These are phyloP conservation scores for Nakaseomyces uthaithaninus DNA, from an alignment of 1,139 yeast genomes.

Conservation along the genomic window DNA sequence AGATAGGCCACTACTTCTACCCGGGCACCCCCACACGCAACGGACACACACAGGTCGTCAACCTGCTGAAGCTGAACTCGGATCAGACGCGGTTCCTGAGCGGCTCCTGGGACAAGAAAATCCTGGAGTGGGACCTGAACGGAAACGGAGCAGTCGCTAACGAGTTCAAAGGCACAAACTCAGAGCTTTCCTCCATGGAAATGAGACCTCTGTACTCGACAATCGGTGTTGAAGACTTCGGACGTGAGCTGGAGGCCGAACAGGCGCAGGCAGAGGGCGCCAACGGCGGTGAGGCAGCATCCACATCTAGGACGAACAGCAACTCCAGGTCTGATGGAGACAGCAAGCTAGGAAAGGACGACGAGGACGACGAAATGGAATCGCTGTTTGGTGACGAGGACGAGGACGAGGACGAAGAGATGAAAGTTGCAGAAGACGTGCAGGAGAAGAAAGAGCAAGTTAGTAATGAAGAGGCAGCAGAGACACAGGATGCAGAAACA, in stretches of 20 bases:
- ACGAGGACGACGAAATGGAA: constrained; percentile 60
- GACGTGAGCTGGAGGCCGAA: constrained; percentile 14
- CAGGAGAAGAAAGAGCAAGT: neutral
- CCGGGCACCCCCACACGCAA: constrained; percentile 29
- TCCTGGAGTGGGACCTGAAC: constrained; percentile 81
- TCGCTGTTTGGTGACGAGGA: constrained; percentile 79
- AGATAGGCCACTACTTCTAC: constrained; percentile 62
- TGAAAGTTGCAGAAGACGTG: constrained; percentile 4
- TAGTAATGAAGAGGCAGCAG: neutral
- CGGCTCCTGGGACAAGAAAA: constrained; percentile 85
- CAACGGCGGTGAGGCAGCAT: constrained; percentile 13
- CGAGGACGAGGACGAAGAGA: constrained; percentile 37
- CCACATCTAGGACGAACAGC: neutral
- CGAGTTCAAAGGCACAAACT: constrained; percentile 48
- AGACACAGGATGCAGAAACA: constrained; percentile 9
- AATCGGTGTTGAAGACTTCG: constrained; percentile 27
- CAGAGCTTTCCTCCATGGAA: constrained; percentile 73
- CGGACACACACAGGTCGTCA: constrained; percentile 64
- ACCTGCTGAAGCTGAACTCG: constrained; percentile 56
- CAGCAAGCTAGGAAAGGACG: constrained; percentile 11
- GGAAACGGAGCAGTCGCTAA: constrained; percentile 45
- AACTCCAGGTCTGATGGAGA: neutral
- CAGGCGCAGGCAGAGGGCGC: constrained; percentile 13
- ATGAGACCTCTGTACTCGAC: constrained; percentile 67
- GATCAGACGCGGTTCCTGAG: constrained; percentile 49